Evolutionary conservation across 1,284 basidiomycete genomes (phyloP).

Genomic region (Leccinum huronense): DNA sequence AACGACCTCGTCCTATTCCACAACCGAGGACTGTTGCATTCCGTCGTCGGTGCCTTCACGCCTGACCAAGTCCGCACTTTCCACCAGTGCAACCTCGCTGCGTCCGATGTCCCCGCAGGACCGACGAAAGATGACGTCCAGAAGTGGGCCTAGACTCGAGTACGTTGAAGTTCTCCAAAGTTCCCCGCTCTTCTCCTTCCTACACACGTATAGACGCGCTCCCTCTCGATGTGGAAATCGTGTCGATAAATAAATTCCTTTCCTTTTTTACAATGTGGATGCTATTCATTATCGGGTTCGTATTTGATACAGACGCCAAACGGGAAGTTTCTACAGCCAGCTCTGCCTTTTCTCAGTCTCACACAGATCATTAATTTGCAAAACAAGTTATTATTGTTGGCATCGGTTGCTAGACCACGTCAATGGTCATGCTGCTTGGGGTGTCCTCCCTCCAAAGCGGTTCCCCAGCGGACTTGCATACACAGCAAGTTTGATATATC

Average conservation of each 20-base stretch:
- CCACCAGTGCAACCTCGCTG: slow-evolving; percentile 70
- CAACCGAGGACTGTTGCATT: slow-evolving; percentile 68
- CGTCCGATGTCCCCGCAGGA: slow-evolving; percentile 52
- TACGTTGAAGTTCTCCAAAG: not conserved
- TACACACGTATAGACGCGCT: not conserved
- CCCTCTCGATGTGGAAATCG: not conserved
- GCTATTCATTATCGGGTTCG: not conserved
- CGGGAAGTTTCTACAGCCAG: too few relatives aligned
- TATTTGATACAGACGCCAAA: not conserved
- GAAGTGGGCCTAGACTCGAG: slow-evolving; percentile 38
- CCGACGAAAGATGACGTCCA: slow-evolving; percentile 49
- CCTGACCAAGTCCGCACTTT: slow-evolving; percentile 62
- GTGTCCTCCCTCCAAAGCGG: not conserved
- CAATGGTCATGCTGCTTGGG: not conserved
- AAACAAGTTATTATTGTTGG: not conserved
- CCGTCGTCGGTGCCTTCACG: slow-evolving; percentile 66
- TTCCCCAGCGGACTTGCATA: not conserved
- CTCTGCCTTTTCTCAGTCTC: not conserved
- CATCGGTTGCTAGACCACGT: not conserved
- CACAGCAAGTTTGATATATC: slow-evolving; percentile 1
- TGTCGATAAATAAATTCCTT: not conserved
- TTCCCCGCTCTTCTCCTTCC: not conserved
- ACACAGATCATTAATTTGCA: not conserved
- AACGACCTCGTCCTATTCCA: slow-evolving; percentile 69
- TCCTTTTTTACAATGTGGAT: not conserved